phyloP scores from a whole-genome alignment of 1,284 basidiomycete genomes.

The Ganoderma multipileum region DNA sequence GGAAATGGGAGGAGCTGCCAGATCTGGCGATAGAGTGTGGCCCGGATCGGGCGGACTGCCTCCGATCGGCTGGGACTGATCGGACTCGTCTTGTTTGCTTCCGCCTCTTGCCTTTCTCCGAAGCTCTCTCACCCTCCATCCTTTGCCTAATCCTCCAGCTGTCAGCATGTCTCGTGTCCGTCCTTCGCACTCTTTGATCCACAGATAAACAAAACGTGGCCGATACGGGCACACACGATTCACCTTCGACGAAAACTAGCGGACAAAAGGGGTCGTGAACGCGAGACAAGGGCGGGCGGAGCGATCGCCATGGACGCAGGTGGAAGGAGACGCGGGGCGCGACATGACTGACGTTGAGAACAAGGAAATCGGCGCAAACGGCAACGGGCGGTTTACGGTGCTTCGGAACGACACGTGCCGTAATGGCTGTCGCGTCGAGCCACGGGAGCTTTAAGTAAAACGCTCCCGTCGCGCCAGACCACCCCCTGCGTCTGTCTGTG shows the following conservation, averaged over 20 bases:
- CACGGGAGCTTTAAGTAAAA: slow-evolving; percentile 13
- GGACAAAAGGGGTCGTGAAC: not conserved
- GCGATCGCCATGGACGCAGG: not conserved
- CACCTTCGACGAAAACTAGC: not conserved
- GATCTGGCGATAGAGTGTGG: slow-evolving; percentile 31
- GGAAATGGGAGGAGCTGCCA: slow-evolving; percentile 23
- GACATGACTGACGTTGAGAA: slow-evolving; percentile 14
- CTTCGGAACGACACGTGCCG: slow-evolving; percentile 25
- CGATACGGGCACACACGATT: not conserved
- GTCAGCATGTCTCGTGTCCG: not conserved
- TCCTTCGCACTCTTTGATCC: not conserved
- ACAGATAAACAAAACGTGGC: not conserved
- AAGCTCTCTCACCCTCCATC: not conserved
- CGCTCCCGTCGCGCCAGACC: slow-evolving; percentile 2
- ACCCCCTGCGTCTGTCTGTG: slow-evolving; percentile 10
- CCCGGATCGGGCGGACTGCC: slow-evolving; percentile 18
- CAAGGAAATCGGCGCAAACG: slow-evolving; percentile 23
- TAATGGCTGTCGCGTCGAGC: slow-evolving; percentile 20
- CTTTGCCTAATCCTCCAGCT: not conserved
- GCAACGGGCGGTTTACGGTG: slow-evolving; percentile 12
- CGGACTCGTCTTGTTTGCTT: not conserved
- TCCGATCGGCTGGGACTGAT: slow-evolving; percentile 22
- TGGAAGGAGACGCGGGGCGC: not conserved
- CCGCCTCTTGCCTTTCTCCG: not conserved
- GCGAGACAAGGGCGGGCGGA: not conserved